Evolutionary conservation across 2,329 filamentous ascomycete species (phyloP).

Genomic region (Aspergillus neotritici): DNA sequence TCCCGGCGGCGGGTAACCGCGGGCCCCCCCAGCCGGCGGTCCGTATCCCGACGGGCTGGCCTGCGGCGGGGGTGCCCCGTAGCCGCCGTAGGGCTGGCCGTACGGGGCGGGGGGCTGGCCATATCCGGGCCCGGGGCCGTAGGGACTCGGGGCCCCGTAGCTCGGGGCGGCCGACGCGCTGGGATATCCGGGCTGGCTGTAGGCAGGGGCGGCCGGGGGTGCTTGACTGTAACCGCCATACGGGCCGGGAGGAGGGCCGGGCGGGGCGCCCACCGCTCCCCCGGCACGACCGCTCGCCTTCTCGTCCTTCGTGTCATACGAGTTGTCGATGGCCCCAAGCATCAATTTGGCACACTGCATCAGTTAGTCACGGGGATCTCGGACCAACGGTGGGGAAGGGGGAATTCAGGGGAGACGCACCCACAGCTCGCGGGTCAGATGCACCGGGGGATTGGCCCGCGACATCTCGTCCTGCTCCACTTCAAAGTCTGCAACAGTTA

Average conservation of each 20-base stretch:
- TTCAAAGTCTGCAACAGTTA: constrained; percentile 52
- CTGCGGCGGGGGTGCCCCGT: constrained; percentile 16
- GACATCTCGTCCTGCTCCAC: constrained; percentile 63
- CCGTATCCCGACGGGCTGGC: constrained; percentile 12
- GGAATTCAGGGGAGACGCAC: constrained; percentile 24
- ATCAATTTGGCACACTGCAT: constrained; percentile 57
- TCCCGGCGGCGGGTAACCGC: constrained; percentile 17
- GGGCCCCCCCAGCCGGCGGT: constrained; percentile 5
- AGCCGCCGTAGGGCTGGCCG: constrained; percentile 18
- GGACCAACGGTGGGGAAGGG: background rate
- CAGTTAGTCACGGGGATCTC: constrained; percentile 10
- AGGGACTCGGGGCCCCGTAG: constrained; percentile 18
- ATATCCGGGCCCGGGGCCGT: constrained; percentile 15
- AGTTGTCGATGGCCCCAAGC: constrained; percentile 60
- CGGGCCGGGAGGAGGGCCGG: constrained; percentile 29
- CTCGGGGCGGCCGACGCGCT: constrained; percentile 18
- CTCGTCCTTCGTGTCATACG: constrained; percentile 62
- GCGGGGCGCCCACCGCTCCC: constrained; percentile 18
- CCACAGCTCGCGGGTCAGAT: constrained; percentile 62
- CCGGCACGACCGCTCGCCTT: constrained; percentile 40
- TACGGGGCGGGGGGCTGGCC: constrained; percentile 11
- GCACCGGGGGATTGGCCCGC: constrained; percentile 55
- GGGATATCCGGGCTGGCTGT: constrained; percentile 19
- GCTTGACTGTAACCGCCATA: constrained; percentile 28
- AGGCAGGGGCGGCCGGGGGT: background rate